Conservation (phyloP, 345 rosid genomes). For the Tarenaya hassleriana region DNA sequence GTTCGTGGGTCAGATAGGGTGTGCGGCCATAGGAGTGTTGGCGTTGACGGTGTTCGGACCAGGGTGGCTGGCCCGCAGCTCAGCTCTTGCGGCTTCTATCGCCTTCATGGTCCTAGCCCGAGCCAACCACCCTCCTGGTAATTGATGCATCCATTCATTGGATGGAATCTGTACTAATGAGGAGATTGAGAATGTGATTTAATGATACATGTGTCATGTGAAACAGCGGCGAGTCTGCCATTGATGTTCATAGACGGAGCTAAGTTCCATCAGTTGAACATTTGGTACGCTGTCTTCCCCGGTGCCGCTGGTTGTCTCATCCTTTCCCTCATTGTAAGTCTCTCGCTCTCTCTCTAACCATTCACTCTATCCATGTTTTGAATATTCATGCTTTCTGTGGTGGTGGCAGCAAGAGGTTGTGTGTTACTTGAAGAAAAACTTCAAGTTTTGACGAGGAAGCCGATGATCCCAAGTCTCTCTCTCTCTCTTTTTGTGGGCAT, state of each 20-base stretch:
- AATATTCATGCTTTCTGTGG: not conserved
- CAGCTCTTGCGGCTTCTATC: constrained; percentile 66
- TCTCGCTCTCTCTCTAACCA: not conserved
- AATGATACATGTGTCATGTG: not conserved
- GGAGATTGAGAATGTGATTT: not conserved
- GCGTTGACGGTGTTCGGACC: constrained; percentile 67
- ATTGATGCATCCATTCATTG: not conserved
- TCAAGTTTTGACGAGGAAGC: constrained; percentile 47
- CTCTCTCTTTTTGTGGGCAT: no score
- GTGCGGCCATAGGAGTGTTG: constrained; percentile 85
- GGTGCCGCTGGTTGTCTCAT: constrained; percentile 81
- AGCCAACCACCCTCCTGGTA: constrained; percentile 87
- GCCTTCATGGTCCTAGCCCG: constrained; percentile 78
- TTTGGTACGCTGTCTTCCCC: constrained; percentile 81
- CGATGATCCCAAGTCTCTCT: not conserved
- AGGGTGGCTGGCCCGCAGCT: constrained; percentile 80
- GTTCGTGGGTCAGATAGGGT: constrained; percentile 88
- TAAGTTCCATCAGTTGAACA: constrained; percentile 60
- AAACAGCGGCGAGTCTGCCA: constrained; percentile 88
- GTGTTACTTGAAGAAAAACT: constrained; percentile 59
- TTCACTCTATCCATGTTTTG: not conserved
- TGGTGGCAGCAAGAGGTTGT: constrained; percentile 80
- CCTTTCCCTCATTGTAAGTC: constrained; percentile 65
- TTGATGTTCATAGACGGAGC: constrained; percentile 80
- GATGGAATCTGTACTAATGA: not conserved